Evolutionary conservation across 2,329 filamentous ascomycete genomes (phyloP), one percentile per base, ranked within the genome.

Genomic region (Colletotrichum lindemuthianum): DNA sequence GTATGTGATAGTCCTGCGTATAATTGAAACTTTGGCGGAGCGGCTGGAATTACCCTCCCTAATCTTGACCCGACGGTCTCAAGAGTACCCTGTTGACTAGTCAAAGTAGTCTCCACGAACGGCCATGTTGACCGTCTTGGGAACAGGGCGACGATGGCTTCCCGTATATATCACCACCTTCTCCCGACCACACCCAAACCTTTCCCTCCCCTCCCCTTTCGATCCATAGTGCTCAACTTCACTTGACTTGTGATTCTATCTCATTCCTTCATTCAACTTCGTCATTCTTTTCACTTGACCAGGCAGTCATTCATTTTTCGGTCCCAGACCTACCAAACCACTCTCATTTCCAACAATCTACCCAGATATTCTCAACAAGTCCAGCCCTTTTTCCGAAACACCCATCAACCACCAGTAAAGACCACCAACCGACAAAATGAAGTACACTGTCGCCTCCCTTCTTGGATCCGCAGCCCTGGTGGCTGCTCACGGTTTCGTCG

Each of bases 401-500:
- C n/a, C 16, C 48, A 13, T 24, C 52, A 40, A 59, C 8, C 32
- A 8, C 24, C 9, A 11, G 16, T 39, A 55, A 43, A 41, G 11
- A 10, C 33, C 3, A 36, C 11, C 9, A 12, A 65, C 32, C 63
- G 59, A 50, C 55, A 68, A 52, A 56, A 68, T 68, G 66, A 68
- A 68, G 63, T 68, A 59, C 63, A 44, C 60, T 66, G 37, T 75
- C 37, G 50, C 69, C 11, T 66, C 71, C 41, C 37, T 63, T 53
- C 54, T 77, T 40, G 70, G 72, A 67, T 69, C 72, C 41, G 78
- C 79, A 56, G 76, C 78, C 69, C 71, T 79, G 66, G 81, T 78
- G 60, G 77, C 81, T 49, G 82, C 78, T 55, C 84, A 86, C 67
- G 84, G 84, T 43, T 81, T 80, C 66, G 78, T 86, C 65, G 76